Percentiles rank a stretch among this genome's conserved stretches.
These are phyloP conservation scores for Trichomonascaceae sp. DNA, from an alignment of 1,139 yeast genomes.

Conservation along the genomic window DNA sequence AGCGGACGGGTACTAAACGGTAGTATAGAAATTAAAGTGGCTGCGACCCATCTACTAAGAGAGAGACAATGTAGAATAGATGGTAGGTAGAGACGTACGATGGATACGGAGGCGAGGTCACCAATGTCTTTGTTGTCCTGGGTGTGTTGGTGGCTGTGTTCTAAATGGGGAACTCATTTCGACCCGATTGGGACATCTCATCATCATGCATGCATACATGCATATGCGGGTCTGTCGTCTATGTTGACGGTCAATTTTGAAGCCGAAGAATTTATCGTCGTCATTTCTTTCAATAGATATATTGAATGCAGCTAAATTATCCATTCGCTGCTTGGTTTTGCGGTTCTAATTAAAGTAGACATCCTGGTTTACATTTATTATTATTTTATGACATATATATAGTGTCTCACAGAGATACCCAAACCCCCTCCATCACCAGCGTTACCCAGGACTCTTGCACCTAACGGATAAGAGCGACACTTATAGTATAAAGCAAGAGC, in stretches of 20 bases:
- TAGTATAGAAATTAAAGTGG: too few species aligned
- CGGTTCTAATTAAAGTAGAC: too few species aligned
- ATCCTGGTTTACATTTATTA: conserved; percentile 1
- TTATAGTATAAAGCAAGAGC: not conserved
- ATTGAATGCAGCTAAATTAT: too few species aligned
- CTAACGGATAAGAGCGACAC: not conserved
- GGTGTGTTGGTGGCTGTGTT: conserved; percentile 4
- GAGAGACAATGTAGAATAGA: not conserved
- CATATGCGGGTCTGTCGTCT: not conserved
- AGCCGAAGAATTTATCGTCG: too few species aligned
- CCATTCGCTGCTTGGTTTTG: too few species aligned
- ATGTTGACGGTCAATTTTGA: not conserved
- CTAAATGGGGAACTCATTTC: conserved; percentile 2
- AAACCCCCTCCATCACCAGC: conserved; percentile 1
- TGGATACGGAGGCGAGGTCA: not conserved
- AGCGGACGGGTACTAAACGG: conserved; percentile 29
- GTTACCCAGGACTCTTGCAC: not conserved
- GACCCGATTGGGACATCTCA: not conserved
- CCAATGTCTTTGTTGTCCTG: not conserved
- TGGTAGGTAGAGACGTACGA: not conserved
- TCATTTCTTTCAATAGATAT: too few species aligned
- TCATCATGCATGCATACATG: not conserved
- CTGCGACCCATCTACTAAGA: not conserved
- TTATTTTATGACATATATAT: conserved; percentile 1
- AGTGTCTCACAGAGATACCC: conserved; percentile 1